Conservation (phyloP, 169 alveolate species). For the Plasmodium malariae region DNA sequence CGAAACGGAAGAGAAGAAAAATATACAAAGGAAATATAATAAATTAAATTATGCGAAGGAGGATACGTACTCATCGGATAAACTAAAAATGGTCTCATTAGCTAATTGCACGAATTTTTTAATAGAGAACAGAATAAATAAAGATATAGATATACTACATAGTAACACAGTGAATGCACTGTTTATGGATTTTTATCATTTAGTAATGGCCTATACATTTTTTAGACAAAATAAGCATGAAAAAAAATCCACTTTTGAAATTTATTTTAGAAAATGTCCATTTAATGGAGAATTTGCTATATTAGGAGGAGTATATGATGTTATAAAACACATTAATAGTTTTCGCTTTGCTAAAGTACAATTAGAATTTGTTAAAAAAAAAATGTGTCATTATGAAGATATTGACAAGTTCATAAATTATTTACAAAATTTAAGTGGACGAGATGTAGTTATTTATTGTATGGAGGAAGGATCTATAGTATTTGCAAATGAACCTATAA, state of each 20-base stretch:
- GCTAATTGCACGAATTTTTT: conserved; percentile 25
- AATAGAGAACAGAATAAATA: conserved; percentile 61
- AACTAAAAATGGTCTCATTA: conserved; percentile 47
- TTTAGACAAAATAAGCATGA: conserved; percentile 82
- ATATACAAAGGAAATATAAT: too few species aligned
- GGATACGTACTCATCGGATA: too few species aligned
- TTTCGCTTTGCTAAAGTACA: conserved; percentile 88
- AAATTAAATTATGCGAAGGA: too few species aligned
- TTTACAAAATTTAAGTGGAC: conserved; percentile 30
- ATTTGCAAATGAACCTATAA: conserved; percentile 90
- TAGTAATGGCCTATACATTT: conserved; percentile 69
- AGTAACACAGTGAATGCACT: conserved; percentile 59
- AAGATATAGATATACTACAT: conserved; percentile 51
- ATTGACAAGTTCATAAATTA: conserved; percentile 33
- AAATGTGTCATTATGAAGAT: conserved; percentile 61
- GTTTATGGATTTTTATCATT: conserved; percentile 69
- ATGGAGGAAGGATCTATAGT: conserved; percentile 89
- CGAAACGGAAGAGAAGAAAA: too few species aligned
- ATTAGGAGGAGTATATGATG: conserved; percentile 89
- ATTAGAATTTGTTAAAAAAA: conserved; percentile 81
- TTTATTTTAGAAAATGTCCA: conserved; percentile 91
- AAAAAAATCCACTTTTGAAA: conserved; percentile 89
- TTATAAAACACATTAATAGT: conserved; percentile 80
- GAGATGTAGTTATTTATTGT: conserved; percentile 5
- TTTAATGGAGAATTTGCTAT: conserved; percentile 90